These are phyloP conservation scores for Trichoderma virens DNA, from an alignment of 495 filamentous ascomycete genomes.

Conservation along the genomic window DNA sequence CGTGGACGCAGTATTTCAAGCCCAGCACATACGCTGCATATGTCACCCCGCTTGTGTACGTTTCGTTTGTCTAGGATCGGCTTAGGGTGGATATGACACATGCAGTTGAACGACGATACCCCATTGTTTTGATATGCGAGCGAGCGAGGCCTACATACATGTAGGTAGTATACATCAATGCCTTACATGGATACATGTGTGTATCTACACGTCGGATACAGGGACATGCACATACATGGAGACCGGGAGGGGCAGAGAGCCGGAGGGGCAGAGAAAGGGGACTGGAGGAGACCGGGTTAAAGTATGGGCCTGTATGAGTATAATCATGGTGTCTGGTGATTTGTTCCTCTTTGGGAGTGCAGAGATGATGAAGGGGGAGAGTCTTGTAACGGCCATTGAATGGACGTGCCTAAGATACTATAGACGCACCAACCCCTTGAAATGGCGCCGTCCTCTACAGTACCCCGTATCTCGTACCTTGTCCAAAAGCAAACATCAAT, in stretches of 20 bases:
- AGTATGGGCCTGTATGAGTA: no score
- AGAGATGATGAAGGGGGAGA: not conserved
- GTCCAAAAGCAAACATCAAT: not conserved
- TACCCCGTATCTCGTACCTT: no score
- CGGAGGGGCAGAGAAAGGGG: not conserved
- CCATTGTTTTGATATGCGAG: not conserved
- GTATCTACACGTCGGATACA: not conserved
- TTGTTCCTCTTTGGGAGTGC: no score
- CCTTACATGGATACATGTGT: no score
- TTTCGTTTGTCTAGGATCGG: conserved; percentile 3
- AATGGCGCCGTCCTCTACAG: no score
- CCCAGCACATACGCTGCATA: conserved; percentile 1
- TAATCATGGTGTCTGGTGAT: not conserved
- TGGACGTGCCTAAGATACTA: no score
- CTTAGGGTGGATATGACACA: not conserved
- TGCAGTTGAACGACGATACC: not conserved
- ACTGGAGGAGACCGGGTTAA: no score
- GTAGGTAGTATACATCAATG: no score
- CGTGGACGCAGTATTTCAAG: conserved; percentile 19
- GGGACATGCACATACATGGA: not conserved
- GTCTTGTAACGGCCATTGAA: not conserved
- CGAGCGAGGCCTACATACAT: no score
- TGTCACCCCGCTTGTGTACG: conserved; percentile 6
- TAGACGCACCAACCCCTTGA: no score
- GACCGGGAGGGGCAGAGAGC: not conserved